phyloP scores from a whole-genome alignment of 208 protist species.

The Tritrichomonas foetus region DNA sequence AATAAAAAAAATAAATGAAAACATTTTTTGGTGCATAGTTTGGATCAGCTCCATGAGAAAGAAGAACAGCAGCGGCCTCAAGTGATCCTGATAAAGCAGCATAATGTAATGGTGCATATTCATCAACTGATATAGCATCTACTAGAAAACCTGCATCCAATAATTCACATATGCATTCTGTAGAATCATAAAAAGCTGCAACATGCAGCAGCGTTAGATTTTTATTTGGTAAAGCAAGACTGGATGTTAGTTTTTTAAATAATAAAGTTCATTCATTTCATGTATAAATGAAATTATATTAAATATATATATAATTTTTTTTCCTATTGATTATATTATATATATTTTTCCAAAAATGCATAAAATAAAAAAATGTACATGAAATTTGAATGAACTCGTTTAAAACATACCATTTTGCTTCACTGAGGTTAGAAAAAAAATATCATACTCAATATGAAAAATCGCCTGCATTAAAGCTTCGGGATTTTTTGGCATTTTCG shows the following conservation, averaged over 20 bases:
- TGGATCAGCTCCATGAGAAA: background rate
- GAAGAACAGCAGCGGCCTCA: background rate
- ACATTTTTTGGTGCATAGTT: background rate
- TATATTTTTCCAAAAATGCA: too few species aligned
- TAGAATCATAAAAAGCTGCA: slow-evolving; percentile 6
- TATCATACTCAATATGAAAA: too few species aligned
- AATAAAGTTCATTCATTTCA: too few species aligned
- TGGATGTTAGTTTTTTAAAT: background rate
- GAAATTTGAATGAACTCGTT: too few species aligned
- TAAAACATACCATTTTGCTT: too few species aligned
- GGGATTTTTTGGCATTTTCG: too few species aligned
- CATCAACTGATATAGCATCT: background rate
- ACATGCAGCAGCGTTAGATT: background rate
- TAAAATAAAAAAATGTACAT: too few species aligned
- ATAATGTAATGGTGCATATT: background rate
- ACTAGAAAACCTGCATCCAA: background rate
- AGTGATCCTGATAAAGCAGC: background rate
- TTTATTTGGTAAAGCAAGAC: background rate
- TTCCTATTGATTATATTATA: too few species aligned
- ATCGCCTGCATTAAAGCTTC: too few species aligned
- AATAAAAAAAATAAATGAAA: background rate
- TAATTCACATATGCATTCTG: background rate
- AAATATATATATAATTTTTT: too few species aligned
- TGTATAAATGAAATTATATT: too few species aligned
- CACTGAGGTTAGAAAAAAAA: too few species aligned